These are phyloP conservation scores for Zasmidium citrigriseum DNA, from an alignment of 2,329 filamentous ascomycete genomes.

Conservation along the genomic window DNA sequence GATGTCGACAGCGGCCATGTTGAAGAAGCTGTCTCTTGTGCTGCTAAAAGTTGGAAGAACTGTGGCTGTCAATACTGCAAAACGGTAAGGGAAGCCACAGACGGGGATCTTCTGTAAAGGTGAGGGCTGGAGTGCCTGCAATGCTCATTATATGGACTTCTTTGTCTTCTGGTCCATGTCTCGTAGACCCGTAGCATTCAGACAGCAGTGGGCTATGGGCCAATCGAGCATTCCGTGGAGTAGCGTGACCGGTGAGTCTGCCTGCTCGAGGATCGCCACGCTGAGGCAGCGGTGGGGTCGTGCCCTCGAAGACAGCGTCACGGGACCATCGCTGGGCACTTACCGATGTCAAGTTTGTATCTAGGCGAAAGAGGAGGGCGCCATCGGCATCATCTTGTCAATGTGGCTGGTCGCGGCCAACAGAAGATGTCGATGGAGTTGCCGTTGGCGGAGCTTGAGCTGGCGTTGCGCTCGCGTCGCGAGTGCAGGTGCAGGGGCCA, in stretches of 20 bases:
- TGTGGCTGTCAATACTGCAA: no score
- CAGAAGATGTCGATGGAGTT: neutral
- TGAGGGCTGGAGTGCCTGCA: neutral
- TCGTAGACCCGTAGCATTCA: neutral
- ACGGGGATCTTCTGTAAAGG: neutral
- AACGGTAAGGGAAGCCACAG: no score
- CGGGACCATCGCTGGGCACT: no score
- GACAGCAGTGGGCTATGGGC: constrained; percentile 14
- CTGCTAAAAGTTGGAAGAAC: no score
- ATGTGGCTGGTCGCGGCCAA: neutral
- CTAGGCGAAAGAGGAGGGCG: neutral
- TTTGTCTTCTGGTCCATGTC: constrained; percentile 2
- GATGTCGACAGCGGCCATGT: constrained; percentile 15
- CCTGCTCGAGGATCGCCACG: constrained; percentile 10
- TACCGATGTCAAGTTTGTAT: no score
- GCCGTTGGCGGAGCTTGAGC: neutral
- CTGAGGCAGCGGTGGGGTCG: constrained; percentile 5
- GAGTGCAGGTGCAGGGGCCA: neutral
- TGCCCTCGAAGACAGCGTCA: neutral
- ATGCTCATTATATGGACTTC: neutral
- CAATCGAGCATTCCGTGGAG: constrained; percentile 5
- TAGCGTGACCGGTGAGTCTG: constrained; percentile 4
- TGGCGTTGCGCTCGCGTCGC: neutral
- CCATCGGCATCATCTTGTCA: neutral
- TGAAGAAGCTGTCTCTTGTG: constrained; percentile 4